These are phyloP conservation scores for Phytopythium montanum DNA, from an alignment of 352 stramenopile genomes.

Conservation along the genomic window DNA sequence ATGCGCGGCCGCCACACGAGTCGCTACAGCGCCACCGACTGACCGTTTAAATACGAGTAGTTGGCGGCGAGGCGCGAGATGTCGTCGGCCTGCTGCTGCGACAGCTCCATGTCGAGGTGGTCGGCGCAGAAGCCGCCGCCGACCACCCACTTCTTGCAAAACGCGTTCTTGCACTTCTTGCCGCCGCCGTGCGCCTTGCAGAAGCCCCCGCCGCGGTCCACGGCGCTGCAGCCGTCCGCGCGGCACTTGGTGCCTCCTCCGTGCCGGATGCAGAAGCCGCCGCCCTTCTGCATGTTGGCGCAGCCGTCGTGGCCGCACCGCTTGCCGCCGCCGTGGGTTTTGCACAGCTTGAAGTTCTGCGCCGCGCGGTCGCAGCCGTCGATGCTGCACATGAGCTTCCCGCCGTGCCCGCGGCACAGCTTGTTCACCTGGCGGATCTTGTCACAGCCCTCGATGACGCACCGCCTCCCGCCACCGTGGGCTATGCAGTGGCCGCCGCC, in stretches of 20 bases:
- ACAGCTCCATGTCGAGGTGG: conserved; percentile 61
- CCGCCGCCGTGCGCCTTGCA: conserved; percentile 84
- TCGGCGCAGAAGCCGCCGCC: conserved; percentile 70
- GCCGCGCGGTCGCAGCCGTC: conserved; percentile 77
- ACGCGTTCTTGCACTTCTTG: conserved; percentile 67
- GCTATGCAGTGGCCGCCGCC: conserved; percentile 83
- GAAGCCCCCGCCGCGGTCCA: conserved; percentile 76
- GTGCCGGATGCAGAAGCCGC: conserved; percentile 80
- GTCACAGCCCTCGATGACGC: conserved; percentile 74
- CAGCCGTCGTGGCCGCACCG: conserved; percentile 71
- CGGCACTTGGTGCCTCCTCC: conserved; percentile 76
- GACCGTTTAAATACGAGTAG: conserved; percentile 68
- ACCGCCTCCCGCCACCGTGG: conserved; percentile 81
- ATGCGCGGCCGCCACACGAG: conserved; percentile 1
- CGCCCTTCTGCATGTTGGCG: conserved; percentile 83
- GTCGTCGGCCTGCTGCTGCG: conserved; percentile 46
- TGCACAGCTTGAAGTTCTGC: conserved; percentile 82
- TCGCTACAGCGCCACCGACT: conserved; percentile 55
- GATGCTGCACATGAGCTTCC: conserved; percentile 73
- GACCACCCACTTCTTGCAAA: conserved; percentile 80
- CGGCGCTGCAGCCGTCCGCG: conserved; percentile 50
- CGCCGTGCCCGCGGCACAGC: conserved; percentile 74
- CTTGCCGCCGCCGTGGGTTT: conserved; percentile 76
- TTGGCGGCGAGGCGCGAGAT: conserved; percentile 48
- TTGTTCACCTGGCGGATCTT: conserved; percentile 88